These are phyloP conservation scores for Aureobasidium sp. DNA, from an alignment of 2,329 filamentous ascomycete species.

Conservation along the genomic window DNA sequence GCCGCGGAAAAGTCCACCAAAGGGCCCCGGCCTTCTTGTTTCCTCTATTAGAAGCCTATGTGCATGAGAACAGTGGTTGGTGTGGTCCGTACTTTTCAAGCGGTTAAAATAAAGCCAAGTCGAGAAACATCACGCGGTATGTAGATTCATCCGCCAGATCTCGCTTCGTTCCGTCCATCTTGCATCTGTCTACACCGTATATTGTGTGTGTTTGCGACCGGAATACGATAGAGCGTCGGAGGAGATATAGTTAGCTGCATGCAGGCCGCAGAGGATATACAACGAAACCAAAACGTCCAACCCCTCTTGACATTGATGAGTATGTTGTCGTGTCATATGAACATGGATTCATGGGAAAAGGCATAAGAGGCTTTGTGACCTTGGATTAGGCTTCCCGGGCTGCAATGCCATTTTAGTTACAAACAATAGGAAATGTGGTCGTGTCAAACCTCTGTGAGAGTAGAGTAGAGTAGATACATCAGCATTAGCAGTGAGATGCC, in stretches of 20 bases:
- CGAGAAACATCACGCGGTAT: background rate
- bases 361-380: background rate
- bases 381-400: too few species aligned
- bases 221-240: background rate
- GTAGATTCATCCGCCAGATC: background rate
- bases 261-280: background rate
- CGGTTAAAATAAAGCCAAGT: background rate
- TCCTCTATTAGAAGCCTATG: constrained; percentile 6
- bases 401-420: too few species aligned
- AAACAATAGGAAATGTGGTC: too few species aligned
- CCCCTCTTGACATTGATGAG: background rate
- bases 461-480: background rate
- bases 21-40: background rate
- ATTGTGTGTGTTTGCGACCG: background rate
- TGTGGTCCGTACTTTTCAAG: background rate
- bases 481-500: background rate
- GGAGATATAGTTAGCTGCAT: background rate
- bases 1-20: background rate
- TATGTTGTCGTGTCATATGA: background rate
- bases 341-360: background rate
- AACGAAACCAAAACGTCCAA: background rate
- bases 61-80: background rate
- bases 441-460: background rate
- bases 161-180: background rate
- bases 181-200: background rate